Percentiles rank a stretch among this genome's conserved stretches.
phyloP scores from a whole-genome alignment of 1,284 basidiomycete genomes.

The Schizophyllum commune region DNA sequence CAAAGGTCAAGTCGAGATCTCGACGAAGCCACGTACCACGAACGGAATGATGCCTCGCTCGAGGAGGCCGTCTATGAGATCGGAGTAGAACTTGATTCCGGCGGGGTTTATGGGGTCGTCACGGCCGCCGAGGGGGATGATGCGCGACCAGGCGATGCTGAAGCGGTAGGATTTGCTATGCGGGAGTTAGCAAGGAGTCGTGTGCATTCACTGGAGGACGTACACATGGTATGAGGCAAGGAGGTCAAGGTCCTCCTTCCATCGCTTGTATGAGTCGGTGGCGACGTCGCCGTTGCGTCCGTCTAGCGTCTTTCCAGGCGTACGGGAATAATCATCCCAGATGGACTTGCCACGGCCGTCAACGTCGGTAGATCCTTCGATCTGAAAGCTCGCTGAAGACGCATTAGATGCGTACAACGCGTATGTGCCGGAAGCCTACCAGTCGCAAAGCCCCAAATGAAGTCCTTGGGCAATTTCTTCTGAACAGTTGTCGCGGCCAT shows the following conservation, averaged over 20 bases:
- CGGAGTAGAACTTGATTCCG: slow-evolving; percentile 64
- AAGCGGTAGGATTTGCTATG: slow-evolving; percentile 49
- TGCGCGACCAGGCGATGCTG: slow-evolving; percentile 67
- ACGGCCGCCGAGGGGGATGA: slow-evolving; percentile 63
- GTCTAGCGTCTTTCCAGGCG: slow-evolving; percentile 59
- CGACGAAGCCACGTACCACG: slow-evolving; percentile 37
- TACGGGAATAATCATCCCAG: slow-evolving; percentile 68
- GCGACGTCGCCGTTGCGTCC: slow-evolving; percentile 61
- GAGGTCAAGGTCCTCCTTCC: slow-evolving; percentile 62
- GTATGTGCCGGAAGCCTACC: slow-evolving; percentile 29
- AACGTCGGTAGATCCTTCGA: slow-evolving; percentile 53
- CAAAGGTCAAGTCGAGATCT: neutral
- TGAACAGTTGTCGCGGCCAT: slow-evolving; percentile 24
- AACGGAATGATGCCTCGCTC: slow-evolving; percentile 59
- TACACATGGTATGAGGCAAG: slow-evolving; percentile 47
- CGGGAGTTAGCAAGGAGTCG: neutral
- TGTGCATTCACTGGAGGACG: neutral
- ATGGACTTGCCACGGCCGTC: slow-evolving; percentile 59
- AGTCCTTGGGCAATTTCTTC: slow-evolving; percentile 42
- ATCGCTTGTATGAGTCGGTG: slow-evolving; percentile 62
- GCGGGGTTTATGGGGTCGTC: slow-evolving; percentile 63
- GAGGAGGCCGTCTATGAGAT: slow-evolving; percentile 61
- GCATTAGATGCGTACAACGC: slow-evolving; percentile 2
- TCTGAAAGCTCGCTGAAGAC: slow-evolving; percentile 51
- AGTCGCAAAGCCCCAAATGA: slow-evolving; percentile 69